Evolutionary conservation across 2,329 filamentous ascomycete genomes (phyloP).

Genomic region (Pseudocercospora crystallina): DNA sequence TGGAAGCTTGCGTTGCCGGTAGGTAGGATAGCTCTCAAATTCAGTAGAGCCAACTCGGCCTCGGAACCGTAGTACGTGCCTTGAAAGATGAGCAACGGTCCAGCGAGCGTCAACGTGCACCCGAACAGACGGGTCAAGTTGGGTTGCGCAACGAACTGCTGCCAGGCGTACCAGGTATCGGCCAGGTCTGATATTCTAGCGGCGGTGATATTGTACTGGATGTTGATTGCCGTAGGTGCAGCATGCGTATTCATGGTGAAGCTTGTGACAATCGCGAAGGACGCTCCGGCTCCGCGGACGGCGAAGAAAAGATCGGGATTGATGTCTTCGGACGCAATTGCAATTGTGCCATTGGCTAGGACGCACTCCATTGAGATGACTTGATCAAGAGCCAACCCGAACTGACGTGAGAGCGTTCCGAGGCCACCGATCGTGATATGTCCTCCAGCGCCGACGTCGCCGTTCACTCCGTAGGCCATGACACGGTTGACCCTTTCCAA

Average conservation of each 20-base stretch:
- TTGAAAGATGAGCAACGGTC: conserved; percentile 7
- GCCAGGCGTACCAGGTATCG: conserved; percentile 15
- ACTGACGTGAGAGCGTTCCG: conserved; percentile 50
- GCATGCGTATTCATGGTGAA: conserved; percentile 20
- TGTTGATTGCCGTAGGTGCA: conserved; percentile 6
- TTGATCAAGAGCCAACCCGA: conserved; percentile 56
- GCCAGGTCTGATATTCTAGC: not conserved
- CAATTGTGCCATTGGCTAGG: conserved; percentile 39
- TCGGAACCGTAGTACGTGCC: conserved; percentile 13
- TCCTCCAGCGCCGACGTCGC: conserved; percentile 5
- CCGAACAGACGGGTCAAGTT: conserved; percentile 13
- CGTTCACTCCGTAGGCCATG: not conserved
- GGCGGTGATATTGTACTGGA: no score
- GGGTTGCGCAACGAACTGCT: conserved; percentile 11
- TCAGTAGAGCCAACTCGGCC: conserved; percentile 8
- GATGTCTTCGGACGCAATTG: conserved; percentile 35
- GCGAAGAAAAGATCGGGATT: conserved; percentile 27
- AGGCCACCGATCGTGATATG: conserved; percentile 15
- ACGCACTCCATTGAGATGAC: conserved; percentile 42
- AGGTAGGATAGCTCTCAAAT: conserved; percentile 1
- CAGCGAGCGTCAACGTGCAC: conserved; percentile 11
- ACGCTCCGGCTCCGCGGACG: conserved; percentile 20
- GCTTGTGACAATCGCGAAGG: conserved; percentile 27
- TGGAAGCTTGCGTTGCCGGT: conserved; percentile 6
- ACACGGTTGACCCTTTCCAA: not conserved